Conservation (phyloP, 192 early-diverging fungal species). For the Dissophora globulifera region DNA sequence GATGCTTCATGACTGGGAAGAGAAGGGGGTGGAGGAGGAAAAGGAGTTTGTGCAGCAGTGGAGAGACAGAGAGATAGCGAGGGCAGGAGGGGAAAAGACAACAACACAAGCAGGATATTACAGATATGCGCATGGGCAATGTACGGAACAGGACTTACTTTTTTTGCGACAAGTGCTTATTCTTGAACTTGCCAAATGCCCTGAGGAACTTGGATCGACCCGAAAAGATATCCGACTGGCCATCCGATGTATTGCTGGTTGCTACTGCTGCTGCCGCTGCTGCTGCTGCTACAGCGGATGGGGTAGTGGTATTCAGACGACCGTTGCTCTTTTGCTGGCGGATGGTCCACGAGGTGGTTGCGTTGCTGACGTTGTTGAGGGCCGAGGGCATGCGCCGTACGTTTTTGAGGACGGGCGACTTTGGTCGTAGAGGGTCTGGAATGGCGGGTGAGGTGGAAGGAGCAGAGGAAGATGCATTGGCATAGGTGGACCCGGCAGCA, state of each 20-base stretch:
- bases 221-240: slow-evolving; percentile 1
- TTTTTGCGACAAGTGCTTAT: slow-evolving; percentile 19
- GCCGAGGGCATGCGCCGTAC: slow-evolving; percentile 10
- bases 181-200: slow-evolving; percentile 35
- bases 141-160: slow-evolving; percentile 7
- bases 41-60: too few species aligned
- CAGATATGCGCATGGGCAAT: too few species aligned
- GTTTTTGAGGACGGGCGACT: neutral
- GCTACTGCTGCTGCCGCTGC: neutral
- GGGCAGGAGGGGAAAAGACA: too few species aligned
- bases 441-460: neutral
- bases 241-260: neutral
- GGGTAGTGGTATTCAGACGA: neutral
- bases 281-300: neutral
- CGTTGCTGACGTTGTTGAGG: neutral
- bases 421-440: too few species aligned
- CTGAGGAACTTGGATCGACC: slow-evolving; percentile 32
- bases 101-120: too few species aligned
- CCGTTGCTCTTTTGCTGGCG: slow-evolving; percentile 12
- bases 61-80: too few species aligned
- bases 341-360: slow-evolving; percentile 14
- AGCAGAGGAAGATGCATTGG: neutral
- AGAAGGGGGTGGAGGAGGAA: neutral
- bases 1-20: slow-evolving; percentile 4
- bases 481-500: neutral